phyloP scores from a whole-genome alignment of 306 rosid genomes.

The Castanea sativa region DNA sequence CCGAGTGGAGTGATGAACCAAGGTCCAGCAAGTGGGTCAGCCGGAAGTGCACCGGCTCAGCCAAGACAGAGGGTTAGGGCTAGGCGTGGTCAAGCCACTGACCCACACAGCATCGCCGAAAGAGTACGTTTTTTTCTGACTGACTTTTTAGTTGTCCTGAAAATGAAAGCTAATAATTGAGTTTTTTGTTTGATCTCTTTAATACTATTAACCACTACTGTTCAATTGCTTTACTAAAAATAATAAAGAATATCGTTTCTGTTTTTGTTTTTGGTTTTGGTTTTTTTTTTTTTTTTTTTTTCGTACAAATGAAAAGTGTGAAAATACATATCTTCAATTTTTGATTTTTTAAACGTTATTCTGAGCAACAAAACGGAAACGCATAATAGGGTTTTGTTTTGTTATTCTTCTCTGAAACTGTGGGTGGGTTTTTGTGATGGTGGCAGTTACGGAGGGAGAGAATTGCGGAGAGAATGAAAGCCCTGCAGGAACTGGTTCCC shows the following conservation, averaged over 20 bases:
- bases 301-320: too few species aligned
- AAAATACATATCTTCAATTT: too few species aligned
- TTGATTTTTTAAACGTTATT: conserved; percentile 19
- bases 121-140: conserved; percentile 45
- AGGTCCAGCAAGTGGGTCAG: conserved; percentile 40
- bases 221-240: too few species aligned
- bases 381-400: neutral
- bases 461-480: conserved; percentile 98
- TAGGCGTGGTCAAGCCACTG: conserved; percentile 96
- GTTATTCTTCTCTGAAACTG: neutral
- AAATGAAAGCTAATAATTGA: conserved; percentile 10
- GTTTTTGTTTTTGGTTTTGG: neutral
- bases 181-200: neutral
- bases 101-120: conserved; percentile 98
- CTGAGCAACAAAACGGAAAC: conserved; percentile 21
- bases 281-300: neutral
- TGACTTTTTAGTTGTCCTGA: conserved; percentile 24
- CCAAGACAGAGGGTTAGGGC: conserved; percentile 94
- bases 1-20: conserved; percentile 42
- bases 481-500: conserved; percentile 95
- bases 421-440: neutral
- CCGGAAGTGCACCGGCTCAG: conserved; percentile 54
- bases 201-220: too few species aligned
- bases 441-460: conserved; percentile 95
- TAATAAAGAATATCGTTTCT: too few species aligned